Conservation (phyloP, 2,329 filamentous ascomycete genomes). For the Aspergillus glaucus region DNA sequence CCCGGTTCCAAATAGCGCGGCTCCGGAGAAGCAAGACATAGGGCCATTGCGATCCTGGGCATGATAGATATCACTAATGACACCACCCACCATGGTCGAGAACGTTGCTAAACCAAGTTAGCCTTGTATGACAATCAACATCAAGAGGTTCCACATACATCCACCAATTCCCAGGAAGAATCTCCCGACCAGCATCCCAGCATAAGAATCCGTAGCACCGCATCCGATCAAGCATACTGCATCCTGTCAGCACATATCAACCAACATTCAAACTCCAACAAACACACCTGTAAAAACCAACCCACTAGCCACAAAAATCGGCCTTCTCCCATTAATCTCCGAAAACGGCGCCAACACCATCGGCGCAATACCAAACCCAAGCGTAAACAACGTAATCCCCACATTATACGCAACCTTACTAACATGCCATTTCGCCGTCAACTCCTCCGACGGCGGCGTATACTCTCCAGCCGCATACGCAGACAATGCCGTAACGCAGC, state of each 20-base stretch:
- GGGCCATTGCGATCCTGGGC: constrained; percentile 70
- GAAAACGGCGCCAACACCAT: constrained; percentile 81
- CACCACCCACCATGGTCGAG: constrained; percentile 78
- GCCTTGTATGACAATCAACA: background rate
- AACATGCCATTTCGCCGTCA: constrained; percentile 59
- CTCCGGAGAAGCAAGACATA: constrained; percentile 76
- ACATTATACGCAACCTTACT: constrained; percentile 56
- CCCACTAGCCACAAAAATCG: constrained; percentile 69
- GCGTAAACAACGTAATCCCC: constrained; percentile 73
- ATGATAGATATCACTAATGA: constrained; percentile 75
- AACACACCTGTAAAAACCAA: constrained; percentile 54
- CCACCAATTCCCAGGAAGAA: constrained; percentile 69
- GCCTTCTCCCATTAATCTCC: constrained; percentile 76
- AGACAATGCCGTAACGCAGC: constrained; percentile 65
- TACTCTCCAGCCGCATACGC: constrained; percentile 76
- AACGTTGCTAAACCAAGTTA: constrained; percentile 46
- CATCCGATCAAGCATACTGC: constrained; percentile 61
- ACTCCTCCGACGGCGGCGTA: constrained; percentile 60
- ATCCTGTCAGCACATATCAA: background rate
- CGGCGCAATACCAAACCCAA: constrained; percentile 73
- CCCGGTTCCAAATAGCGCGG: constrained; percentile 68
- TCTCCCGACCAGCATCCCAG: constrained; percentile 66
- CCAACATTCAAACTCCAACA: background rate
- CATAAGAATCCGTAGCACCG: constrained; percentile 60
- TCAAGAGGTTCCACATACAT: constrained; percentile 42